Percentiles rank a stretch among this genome's conserved stretches.
Evolutionary conservation across 805 yeast genomes (phyloP).

Genomic region (Wickerhamiella hasegawae): DNA sequence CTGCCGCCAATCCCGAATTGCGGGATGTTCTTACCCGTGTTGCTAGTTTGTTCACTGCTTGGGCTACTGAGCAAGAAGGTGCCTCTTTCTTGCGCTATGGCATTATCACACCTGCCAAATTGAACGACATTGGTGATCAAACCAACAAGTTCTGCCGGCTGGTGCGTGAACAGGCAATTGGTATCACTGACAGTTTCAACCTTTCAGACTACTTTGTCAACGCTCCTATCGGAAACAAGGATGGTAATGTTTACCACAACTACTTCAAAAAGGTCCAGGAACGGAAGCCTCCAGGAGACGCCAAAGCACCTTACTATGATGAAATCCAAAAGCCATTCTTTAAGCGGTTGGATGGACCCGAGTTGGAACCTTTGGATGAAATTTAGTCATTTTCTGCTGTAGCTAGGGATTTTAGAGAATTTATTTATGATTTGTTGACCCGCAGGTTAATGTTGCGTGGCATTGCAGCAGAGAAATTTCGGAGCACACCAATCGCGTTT

Average conservation of each 20-base stretch:
- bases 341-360: constrained; percentile 12
- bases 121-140: constrained; percentile 28
- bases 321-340: constrained; percentile 19
- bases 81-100: constrained; percentile 55
- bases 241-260: constrained; percentile 72
- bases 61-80: constrained; percentile 53
- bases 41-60: constrained; percentile 46
- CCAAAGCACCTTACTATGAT: constrained; percentile 42
- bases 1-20: constrained; percentile 26
- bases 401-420: too few relatives aligned
- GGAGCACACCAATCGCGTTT: not conserved
- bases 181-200: constrained; percentile 71
- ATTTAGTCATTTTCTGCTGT: too few relatives aligned
- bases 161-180: constrained; percentile 54
- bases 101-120: constrained; percentile 34
- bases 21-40: constrained; percentile 35
- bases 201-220: constrained; percentile 67
- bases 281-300: constrained; percentile 24
- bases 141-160: constrained; percentile 32
- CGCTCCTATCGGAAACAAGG: constrained; percentile 64
- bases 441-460: too few relatives aligned
- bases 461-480: too few relatives aligned
- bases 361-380: constrained; percentile 9
- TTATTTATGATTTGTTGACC: not conserved
- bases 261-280: constrained; percentile 49